These are phyloP conservation scores for Sugiyamaella americana DNA, from an alignment of 805 yeast species.

Conservation along the genomic window DNA sequence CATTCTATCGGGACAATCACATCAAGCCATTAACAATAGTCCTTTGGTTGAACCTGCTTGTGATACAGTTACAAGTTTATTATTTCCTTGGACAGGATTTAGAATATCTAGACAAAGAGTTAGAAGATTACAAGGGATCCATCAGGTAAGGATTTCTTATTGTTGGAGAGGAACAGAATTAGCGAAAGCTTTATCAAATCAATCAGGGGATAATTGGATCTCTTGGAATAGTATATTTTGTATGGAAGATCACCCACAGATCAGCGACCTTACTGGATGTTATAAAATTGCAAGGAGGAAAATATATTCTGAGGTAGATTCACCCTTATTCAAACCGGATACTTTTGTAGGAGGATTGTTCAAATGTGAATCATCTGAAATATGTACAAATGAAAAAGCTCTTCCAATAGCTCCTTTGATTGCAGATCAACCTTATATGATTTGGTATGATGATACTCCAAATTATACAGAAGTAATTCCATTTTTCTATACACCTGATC, in stretches of 20 bases:
- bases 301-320: constrained; percentile 42
- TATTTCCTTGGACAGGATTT: constrained; percentile 22
- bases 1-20: too few species aligned
- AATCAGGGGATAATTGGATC: background rate
- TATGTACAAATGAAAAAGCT: constrained; percentile 13
- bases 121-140: background rate
- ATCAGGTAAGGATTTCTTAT: constrained; percentile 8
- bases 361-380: constrained; percentile 30
- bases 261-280: constrained; percentile 30
- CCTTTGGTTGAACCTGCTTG: constrained; percentile 14
- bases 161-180: constrained; percentile 16
- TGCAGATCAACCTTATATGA: constrained; percentile 38
- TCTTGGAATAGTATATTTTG: constrained; percentile 15
- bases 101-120: constrained; percentile 10
- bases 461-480: constrained; percentile 46
- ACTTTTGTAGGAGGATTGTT: constrained; percentile 61
- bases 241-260: constrained; percentile 1
- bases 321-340: constrained; percentile 47
- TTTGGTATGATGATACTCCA: constrained; percentile 28
- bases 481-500: constrained; percentile 44
- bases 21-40: too few species aligned
- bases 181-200: too few species aligned
- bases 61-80: constrained; percentile 17
- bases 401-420: constrained; percentile 48
- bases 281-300: constrained; percentile 53